phyloP scores from a whole-genome alignment of 371 early-diverging fungal genomes.

The Phascolomyces articulosus region DNA sequence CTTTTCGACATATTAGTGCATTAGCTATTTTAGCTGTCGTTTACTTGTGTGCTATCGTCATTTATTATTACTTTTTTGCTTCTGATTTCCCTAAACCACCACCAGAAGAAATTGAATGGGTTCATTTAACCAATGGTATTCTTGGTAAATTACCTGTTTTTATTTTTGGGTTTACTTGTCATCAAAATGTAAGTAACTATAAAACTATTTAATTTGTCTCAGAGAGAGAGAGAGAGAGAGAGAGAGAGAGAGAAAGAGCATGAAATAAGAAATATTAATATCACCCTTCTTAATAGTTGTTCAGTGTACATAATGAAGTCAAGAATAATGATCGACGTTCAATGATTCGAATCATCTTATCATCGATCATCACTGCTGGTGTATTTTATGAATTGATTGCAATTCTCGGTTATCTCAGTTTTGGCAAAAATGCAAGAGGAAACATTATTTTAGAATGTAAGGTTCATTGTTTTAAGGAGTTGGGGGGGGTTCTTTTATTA shows the following conservation, averaged over 20 bases:
- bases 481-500: too few relatives aligned
- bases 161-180: constrained; percentile 97
- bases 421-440: constrained; percentile 83
- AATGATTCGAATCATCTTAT: constrained; percentile 65
- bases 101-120: constrained; percentile 41
- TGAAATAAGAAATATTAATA: not conserved
- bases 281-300: constrained; percentile 62
- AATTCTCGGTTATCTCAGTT: constrained; percentile 92
- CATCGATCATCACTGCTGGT: constrained; percentile 79
- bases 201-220: not conserved
- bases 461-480: constrained; percentile 16
- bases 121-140: constrained; percentile 67
- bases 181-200: constrained; percentile 79
- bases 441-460: constrained; percentile 91
- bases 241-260: not conserved
- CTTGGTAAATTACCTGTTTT: constrained; percentile 93
- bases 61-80: constrained; percentile 72
- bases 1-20: constrained; percentile 93
- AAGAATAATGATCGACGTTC: constrained; percentile 72
- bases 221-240: not conserved
- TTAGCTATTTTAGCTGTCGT: constrained; percentile 89
- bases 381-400: constrained; percentile 90
- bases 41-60: constrained; percentile 87
- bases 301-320: constrained; percentile 92
- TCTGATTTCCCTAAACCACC: constrained; percentile 45